These are phyloP conservation scores for Botryosphaeria dothidea DNA, from an alignment of 2,329 filamentous ascomycete genomes.

Conservation along the genomic window DNA sequence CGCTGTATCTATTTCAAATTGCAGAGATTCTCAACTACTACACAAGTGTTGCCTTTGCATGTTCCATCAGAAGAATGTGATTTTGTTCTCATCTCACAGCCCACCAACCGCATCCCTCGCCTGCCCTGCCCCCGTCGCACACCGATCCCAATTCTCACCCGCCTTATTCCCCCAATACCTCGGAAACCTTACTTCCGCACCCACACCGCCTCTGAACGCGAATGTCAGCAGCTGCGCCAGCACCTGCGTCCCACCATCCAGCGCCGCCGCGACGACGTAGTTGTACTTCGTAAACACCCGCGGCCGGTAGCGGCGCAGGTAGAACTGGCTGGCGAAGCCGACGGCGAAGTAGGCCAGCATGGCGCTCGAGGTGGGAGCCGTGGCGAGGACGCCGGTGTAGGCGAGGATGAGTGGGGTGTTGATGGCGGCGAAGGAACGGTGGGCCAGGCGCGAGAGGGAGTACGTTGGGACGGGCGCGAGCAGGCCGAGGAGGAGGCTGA, in stretches of 20 bases:
- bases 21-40: no score
- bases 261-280: slow-evolving; percentile 70
- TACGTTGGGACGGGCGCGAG: slow-evolving; percentile 38
- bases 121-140: background rate
- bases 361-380: slow-evolving; percentile 34
- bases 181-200: slow-evolving; percentile 30
- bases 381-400: slow-evolving; percentile 42
- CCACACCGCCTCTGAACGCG: slow-evolving; percentile 44
- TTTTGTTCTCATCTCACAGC: background rate
- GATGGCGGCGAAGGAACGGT: slow-evolving; percentile 34
- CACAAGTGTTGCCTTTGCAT: no score
- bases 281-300: slow-evolving; percentile 59
- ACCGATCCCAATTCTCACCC: slow-evolving; percentile 24
- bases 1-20: no score
- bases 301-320: slow-evolving; percentile 35
- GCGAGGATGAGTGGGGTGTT: slow-evolving; percentile 47
- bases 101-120: slow-evolving; percentile 3
- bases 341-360: slow-evolving; percentile 35
- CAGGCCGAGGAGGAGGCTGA: slow-evolving; percentile 39
- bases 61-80: no score
- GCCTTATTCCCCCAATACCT: slow-evolving; percentile 21
- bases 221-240: slow-evolving; percentile 46
- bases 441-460: slow-evolving; percentile 26
- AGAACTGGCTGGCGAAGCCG: slow-evolving; percentile 39
- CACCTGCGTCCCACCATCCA: slow-evolving; percentile 61